These are phyloP conservation scores for Nicotiana sylvestris DNA, from an alignment of 257 asterid species.

Conservation along the genomic window DNA sequence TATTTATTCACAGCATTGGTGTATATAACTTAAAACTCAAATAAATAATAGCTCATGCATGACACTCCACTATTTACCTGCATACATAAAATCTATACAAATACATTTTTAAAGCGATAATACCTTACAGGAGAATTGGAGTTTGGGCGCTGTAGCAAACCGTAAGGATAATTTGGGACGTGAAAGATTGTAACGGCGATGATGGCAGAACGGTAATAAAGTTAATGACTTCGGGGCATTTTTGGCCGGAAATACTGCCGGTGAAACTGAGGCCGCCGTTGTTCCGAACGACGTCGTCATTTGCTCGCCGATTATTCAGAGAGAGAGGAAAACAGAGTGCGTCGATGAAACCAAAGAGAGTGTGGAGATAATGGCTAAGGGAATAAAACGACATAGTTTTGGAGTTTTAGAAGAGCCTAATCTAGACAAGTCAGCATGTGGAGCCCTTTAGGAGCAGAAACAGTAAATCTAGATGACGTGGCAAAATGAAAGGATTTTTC, in stretches of 20 bases:
- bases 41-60: too few relatives aligned
- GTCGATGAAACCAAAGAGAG: conserved; percentile 58
- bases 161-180: conserved; percentile 50
- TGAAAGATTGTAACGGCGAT: conserved; percentile 31
- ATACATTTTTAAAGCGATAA: too few relatives aligned
- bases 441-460: neutral
- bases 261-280: conserved; percentile 32
- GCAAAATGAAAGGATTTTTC: neutral
- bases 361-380: conserved; percentile 5
- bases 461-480: neutral
- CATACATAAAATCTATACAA: too few relatives aligned
- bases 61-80: too few relatives aligned
- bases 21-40: too few relatives aligned
- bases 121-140: conserved; percentile 62
- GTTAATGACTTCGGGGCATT: conserved; percentile 40
- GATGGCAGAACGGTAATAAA: conserved; percentile 31
- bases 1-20: too few relatives aligned
- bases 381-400: conserved; percentile 36
- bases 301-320: conserved; percentile 14
- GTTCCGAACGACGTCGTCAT: conserved; percentile 77
- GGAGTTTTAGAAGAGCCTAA: neutral
- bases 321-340: conserved; percentile 10
- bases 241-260: conserved; percentile 39
- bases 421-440: conserved; percentile 24
- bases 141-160: conserved; percentile 49